These are phyloP conservation scores for Fusarium albidum DNA, from an alignment of 2,329 filamentous ascomycete genomes.

Conservation along the genomic window DNA sequence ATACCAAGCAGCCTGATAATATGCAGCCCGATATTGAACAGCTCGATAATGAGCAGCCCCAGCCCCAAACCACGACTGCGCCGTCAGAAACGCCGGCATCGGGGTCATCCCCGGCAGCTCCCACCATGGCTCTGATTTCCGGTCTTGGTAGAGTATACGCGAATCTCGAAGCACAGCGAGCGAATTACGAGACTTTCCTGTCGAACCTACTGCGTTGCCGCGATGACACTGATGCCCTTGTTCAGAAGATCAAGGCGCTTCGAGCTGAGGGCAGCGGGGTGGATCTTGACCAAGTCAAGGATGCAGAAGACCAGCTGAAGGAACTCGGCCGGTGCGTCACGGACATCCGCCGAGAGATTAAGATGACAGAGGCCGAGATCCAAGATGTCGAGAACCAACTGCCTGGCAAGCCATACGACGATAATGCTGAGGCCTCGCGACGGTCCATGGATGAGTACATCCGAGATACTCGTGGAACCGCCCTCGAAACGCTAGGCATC, in stretches of 20 bases:
- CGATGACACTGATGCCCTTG: slow-evolving; percentile 40
- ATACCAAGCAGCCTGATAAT: too few species aligned
- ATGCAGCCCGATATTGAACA: too few species aligned
- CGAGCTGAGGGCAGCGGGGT: slow-evolving; percentile 35
- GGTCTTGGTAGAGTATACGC: slow-evolving; percentile 13
- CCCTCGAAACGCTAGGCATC: slow-evolving; percentile 62
- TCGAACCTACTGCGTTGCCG: slow-evolving; percentile 45
- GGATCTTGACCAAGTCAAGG: slow-evolving; percentile 37
- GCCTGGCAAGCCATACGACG: slow-evolving; percentile 28
- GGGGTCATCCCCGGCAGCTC: slow-evolving; percentile 2
- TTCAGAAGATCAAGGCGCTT: slow-evolving; percentile 43
- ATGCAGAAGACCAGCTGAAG: slow-evolving; percentile 39
- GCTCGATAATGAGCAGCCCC: slow-evolving; percentile 8
- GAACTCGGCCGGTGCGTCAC: slow-evolving; percentile 44
- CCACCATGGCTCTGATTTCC: not conserved
- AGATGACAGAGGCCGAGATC: slow-evolving; percentile 48
- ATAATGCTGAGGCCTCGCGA: slow-evolving; percentile 27
- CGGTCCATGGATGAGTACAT: slow-evolving; percentile 60
- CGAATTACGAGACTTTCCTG: slow-evolving; percentile 45
- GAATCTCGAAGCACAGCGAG: slow-evolving; percentile 42
- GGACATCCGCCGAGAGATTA: slow-evolving; percentile 47
- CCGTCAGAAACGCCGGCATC: slow-evolving; percentile 3
- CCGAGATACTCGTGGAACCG: slow-evolving; percentile 64
- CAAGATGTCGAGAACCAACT: slow-evolving; percentile 42
- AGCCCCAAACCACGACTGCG: not conserved